Base-by-base conservation (phyloP, 768 basidiomycete genomes). In the Tulasnella calospora region DNA sequence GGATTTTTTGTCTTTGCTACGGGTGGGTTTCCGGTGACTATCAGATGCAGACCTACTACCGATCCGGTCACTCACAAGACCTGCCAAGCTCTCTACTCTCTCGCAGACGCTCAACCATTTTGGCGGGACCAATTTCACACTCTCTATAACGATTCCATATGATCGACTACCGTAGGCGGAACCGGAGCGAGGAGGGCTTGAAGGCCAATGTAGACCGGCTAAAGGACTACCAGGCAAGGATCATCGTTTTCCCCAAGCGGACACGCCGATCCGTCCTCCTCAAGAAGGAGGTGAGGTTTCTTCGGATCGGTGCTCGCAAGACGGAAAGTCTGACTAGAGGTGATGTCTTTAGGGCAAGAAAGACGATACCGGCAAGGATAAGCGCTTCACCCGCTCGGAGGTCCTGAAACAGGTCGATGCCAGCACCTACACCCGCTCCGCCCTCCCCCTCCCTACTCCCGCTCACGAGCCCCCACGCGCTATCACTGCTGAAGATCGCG, bases 211-310 rank as follows among this genome's bases (percentile, higher is more conserved):
- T 98, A 73, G 94, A 95, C 86, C 89, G 97, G 83, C 88, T 99
- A 85, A 90, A 93, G 86, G 92, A 92, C 51, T 99, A 99, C 92
- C 95, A 95, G 88, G 86, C 88, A 78, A 91, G 92, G 82, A 87
- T 99, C 84, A 92, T 99, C 82, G 92, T 99, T 86, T 98, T 98
- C 93, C 96, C 98, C 84, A 92, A 94, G 86, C 96, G 98, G 87
- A 89, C 94, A 81, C 89, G 90, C 85, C 98, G 98, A 88, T 44
- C 77, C 30, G 70, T 57, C 38, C 35, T 40, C 27, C 91, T 94
- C 83, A 98, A 98, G 91, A 92, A 93, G 89, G 57, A 76, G 46
- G 55, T 51, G 75, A 57, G 57, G 19, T 44, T n/a, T 19, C n/a
- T 21, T 40, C 36, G n/a, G 44, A 21, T 12, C 23, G 17, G 23